Evolutionary conservation across 768 basidiomycete species (phyloP).

Genomic region (Paxillus involutus): DNA sequence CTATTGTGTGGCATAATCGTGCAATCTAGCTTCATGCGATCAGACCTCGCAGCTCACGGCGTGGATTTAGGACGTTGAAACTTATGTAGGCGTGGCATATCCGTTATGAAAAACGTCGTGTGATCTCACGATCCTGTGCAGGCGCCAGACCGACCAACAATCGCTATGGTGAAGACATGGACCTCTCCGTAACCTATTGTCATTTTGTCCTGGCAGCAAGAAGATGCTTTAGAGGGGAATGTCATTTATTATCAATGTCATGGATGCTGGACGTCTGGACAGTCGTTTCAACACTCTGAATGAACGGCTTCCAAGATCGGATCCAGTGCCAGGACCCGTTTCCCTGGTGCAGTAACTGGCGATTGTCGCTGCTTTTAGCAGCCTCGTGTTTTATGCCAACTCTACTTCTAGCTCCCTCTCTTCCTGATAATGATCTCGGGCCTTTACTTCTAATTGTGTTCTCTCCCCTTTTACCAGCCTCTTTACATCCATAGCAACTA

Average conservation of each 20-base stretch:
- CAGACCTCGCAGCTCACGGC: slow-evolving; percentile 12
- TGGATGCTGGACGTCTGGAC: too few relatives aligned
- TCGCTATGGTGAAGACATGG: too few relatives aligned
- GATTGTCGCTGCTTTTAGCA: slow-evolving; percentile 30
- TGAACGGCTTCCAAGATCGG: slow-evolving; percentile 11
- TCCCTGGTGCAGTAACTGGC: slow-evolving; percentile 27
- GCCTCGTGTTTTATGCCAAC: slow-evolving; percentile 35
- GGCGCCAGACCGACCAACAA: neutral
- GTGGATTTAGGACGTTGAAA: slow-evolving; percentile 15
- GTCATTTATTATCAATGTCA: too few relatives aligned
- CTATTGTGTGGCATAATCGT: slow-evolving; percentile 20
- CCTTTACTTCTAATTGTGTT: slow-evolving; percentile 25
- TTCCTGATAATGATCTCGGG: slow-evolving; percentile 34
- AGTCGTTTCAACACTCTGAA: too few relatives aligned
- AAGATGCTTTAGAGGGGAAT: neutral
- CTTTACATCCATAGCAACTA: slow-evolving; percentile 12
- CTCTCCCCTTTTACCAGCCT: slow-evolving; percentile 12
- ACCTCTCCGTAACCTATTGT: too few relatives aligned
- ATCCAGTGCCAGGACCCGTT: slow-evolving; percentile 1
- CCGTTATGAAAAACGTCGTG: neutral
- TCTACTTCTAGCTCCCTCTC: slow-evolving; percentile 16
- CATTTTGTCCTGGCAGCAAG: neutral
- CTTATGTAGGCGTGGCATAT: neutral
- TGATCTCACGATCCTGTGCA: neutral
- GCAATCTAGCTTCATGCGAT: slow-evolving; percentile 11